Conservation (phyloP, 2,329 filamentous ascomycete genomes). For the Colletotrichum sp. region DNA sequence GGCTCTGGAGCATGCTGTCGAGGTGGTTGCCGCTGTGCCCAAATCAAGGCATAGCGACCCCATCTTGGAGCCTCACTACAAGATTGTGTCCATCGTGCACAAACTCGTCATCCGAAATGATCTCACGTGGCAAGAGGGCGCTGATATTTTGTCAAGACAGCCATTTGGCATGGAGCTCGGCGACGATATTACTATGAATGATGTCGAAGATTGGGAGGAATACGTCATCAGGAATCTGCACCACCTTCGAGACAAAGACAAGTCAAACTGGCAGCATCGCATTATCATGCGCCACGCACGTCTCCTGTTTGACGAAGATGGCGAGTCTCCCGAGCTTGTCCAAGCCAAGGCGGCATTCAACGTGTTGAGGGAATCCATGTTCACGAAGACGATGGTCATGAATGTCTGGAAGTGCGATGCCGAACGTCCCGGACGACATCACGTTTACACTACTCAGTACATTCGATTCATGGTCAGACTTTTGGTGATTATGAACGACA, state of each 20-base stretch:
- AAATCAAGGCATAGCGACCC: conserved; percentile 72
- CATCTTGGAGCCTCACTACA: conserved; percentile 91
- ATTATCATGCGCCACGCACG: conserved; percentile 78
- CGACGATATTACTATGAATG: conserved; percentile 56
- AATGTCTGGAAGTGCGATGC: conserved; percentile 95
- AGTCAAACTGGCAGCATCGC: conserved; percentile 94
- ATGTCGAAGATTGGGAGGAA: conserved; percentile 65
- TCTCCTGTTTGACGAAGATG: conserved; percentile 56
- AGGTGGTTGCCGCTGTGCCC: conserved; percentile 54
- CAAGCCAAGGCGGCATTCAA: conserved; percentile 81
- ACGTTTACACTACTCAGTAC: conserved; percentile 90
- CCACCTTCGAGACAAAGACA: conserved; percentile 73
- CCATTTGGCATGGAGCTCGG: conserved; percentile 57
- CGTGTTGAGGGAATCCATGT: conserved; percentile 75
- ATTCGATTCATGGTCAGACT: conserved; percentile 81
- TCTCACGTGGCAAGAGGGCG: conserved; percentile 51
- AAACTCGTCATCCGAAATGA: conserved; percentile 72
- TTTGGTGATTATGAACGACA: conserved; percentile 76
- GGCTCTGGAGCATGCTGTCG: conserved; percentile 55
- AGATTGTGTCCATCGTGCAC: conserved; percentile 80
- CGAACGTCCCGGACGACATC: conserved; percentile 82
- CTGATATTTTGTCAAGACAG: conserved; percentile 59
- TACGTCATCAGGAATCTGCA: conserved; percentile 58
- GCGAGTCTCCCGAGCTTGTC: conserved; percentile 49
- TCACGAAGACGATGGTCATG: conserved; percentile 93